Evolutionary conservation across 2,329 filamentous ascomycete genomes (phyloP).

Genomic region (Sclerotinia sclerotiorum): DNA sequence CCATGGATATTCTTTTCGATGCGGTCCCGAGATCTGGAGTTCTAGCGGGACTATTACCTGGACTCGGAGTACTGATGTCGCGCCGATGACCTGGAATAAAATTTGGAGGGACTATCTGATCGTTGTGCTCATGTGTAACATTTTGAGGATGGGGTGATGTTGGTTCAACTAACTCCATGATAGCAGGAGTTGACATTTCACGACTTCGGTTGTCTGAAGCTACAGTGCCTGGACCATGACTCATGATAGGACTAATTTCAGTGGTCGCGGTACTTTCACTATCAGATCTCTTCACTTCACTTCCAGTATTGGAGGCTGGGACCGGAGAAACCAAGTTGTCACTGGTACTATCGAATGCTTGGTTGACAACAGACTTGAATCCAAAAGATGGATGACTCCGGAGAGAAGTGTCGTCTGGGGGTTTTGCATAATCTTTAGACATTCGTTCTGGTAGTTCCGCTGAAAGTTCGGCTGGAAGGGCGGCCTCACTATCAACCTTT

Average conservation of each 20-base stretch:
- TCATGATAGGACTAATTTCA: slow-evolving; percentile 64
- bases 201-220: slow-evolving; percentile 39
- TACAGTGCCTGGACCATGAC: slow-evolving; percentile 49
- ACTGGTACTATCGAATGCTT: slow-evolving; percentile 61
- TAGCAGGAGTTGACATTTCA: slow-evolving; percentile 50
- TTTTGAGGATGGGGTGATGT: slow-evolving; percentile 28
- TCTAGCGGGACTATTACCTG: slow-evolving; percentile 60
- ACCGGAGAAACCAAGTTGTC: slow-evolving; percentile 52
- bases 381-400: slow-evolving; percentile 54
- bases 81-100: slow-evolving; percentile 56
- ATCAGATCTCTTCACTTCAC: slow-evolving; percentile 56
- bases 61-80: slow-evolving; percentile 57
- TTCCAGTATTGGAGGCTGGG: slow-evolving; percentile 49
- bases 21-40: slow-evolving; percentile 52
- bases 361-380: slow-evolving; percentile 61
- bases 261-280: slow-evolving; percentile 55
- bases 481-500: slow-evolving; percentile 24
- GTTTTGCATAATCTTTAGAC: not conserved
- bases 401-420: slow-evolving; percentile 39
- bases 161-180: slow-evolving; percentile 50
- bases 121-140: slow-evolving; percentile 22
- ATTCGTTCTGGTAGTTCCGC: slow-evolving; percentile 3
- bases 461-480: slow-evolving; percentile 10
- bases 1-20: slow-evolving; percentile 42
- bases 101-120: slow-evolving; percentile 33